phyloP scores from a whole-genome alignment of 192 early-diverging fungal species.

The Paraglomus occultum region DNA sequence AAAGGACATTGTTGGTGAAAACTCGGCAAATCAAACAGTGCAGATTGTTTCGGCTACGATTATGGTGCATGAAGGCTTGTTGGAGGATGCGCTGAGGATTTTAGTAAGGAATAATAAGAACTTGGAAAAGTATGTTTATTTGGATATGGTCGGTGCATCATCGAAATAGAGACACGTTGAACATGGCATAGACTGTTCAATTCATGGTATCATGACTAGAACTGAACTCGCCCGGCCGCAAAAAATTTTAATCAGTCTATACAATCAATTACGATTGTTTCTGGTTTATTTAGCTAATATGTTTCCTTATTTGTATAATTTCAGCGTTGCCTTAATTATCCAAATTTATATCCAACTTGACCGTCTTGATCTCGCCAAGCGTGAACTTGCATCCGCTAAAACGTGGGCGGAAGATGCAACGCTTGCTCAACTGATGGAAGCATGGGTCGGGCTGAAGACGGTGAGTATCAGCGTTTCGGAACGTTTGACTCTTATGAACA shows the following conservation, averaged over 20 bases:
- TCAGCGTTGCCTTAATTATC: constrained; percentile 71
- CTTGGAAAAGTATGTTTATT: constrained; percentile 70
- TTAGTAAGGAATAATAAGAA: constrained; percentile 69
- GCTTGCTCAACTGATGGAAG: constrained; percentile 89
- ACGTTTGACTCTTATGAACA: constrained; percentile 5
- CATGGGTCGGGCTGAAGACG: constrained; percentile 73
- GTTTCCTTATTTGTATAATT: constrained; percentile 1
- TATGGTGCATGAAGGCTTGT: constrained; percentile 52
- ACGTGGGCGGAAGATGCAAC: constrained; percentile 95
- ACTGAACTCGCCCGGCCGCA: no score
- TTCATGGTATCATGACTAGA: no score
- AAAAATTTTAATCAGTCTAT: no score
- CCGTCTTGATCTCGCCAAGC: constrained; percentile 82
- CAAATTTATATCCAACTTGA: constrained; percentile 78
- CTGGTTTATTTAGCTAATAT: background rate
- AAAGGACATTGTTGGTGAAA: constrained; percentile 50
- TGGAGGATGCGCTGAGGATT: constrained; percentile 71
- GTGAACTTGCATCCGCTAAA: constrained; percentile 72
- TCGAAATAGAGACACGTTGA: constrained; percentile 15
- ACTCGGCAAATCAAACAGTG: constrained; percentile 53
- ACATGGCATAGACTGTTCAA: background rate
- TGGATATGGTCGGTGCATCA: background rate
- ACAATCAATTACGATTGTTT: background rate
- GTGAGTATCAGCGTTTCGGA: constrained; percentile 37
- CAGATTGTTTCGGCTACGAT: constrained; percentile 66